Base-by-base conservation (phyloP, 768 basidiomycete species). In the Rubroboletus satanas region DNA sequence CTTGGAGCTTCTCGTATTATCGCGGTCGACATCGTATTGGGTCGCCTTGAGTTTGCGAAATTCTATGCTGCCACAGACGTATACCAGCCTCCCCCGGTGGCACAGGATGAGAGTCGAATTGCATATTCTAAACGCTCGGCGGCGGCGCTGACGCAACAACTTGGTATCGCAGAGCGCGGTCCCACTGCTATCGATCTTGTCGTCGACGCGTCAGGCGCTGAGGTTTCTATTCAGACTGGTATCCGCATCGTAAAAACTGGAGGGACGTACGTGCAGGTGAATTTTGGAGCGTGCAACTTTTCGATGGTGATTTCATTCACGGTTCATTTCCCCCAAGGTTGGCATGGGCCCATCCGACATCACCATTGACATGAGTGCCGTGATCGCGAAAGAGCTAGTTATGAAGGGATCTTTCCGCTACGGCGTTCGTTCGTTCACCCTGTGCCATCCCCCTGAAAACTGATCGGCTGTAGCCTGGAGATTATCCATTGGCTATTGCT, bases 331-430 rank as follows among this genome's bases (percentile, higher is more conserved):
- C 31, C 31, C 2, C 36, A 55, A 92, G 83, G 89, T 96, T 58
- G 94, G 94, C 45, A 91, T 91, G 84, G 95, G 94, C 17, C 77
- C 79, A 44, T 79, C 90, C 7, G 82, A 94, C 55, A 79, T 93
- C 51, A 79, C 77, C 10, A 74, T 97, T 56, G 88, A 94, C 29
- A 74, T 95, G 62, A 80, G 81, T 48, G 73, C 78, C 45, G 72
- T 93, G 35, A 80, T 86, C 55, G 77, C 77, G 45, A 94, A 94
- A 73, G 91, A 97, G 72, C 72, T 97, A 18, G 81, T 74, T 52
- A 76, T 93, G 71, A 89, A 87, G 63, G 93, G 94, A 36, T 91
- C 90, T n/a, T 97, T 97, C 87, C 85, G 95, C 62, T 95, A 89
- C 63, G 88, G 84, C 15, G 83, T 90, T 69, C 54, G 81, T 74